Conservation (phyloP, 495 filamentous ascomycete genomes). For the Daldinia grandis region DNA sequence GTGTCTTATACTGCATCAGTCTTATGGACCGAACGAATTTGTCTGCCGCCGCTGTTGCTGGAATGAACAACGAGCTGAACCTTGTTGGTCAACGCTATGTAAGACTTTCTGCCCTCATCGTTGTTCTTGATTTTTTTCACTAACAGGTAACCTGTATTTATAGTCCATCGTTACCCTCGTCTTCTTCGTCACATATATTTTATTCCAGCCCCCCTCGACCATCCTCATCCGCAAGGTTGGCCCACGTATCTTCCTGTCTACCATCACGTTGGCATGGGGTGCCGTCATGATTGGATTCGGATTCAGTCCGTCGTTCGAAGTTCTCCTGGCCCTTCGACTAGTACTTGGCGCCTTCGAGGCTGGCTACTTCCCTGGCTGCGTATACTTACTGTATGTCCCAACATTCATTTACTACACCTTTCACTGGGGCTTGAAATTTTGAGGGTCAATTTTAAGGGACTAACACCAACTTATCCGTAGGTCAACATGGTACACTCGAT, state of each 20-base stretch:
- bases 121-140: not conserved
- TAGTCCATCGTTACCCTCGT: constrained; percentile 62
- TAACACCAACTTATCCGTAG: constrained; percentile 17
- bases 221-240: constrained; percentile 65
- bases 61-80: constrained; percentile 59
- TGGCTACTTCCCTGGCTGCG: constrained; percentile 68
- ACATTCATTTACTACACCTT: not conserved
- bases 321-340: constrained; percentile 61
- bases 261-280: constrained; percentile 59
- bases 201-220: constrained; percentile 63
- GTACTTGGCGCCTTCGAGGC: constrained; percentile 68
- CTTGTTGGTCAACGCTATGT: constrained; percentile 58
- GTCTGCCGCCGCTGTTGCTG: constrained; percentile 64
- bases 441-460: not conserved
- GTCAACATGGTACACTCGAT: constrained; percentile 67
- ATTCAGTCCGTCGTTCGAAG: constrained; percentile 58
- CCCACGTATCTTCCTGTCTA: constrained; percentile 60
- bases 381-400: constrained; percentile 61
- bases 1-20: constrained; percentile 67
- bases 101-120: constrained; percentile 7
- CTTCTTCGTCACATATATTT: constrained; percentile 68
- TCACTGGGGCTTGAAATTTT: too few species aligned
- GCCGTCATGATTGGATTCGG: constrained; percentile 66
- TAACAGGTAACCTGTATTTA: constrained; percentile 40
- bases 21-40: constrained; percentile 72